Base-by-base conservation (phyloP, 2,329 filamentous ascomycete species). In the Monosporascus sp. region DNA sequence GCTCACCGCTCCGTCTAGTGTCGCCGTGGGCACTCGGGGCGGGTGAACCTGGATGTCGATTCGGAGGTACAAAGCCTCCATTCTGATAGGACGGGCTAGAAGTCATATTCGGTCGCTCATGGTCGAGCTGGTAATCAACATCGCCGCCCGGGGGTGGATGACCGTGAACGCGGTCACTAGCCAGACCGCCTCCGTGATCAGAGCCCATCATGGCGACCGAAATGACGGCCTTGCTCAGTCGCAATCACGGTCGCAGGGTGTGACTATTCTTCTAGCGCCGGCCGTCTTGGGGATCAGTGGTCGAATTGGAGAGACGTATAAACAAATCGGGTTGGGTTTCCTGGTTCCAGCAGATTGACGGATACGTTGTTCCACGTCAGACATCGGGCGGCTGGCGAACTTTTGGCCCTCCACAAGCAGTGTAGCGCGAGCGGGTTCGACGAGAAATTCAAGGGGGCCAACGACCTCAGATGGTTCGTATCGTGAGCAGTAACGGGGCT, bases 1-100 rank as follows among this genome's bases (percentile, higher is more conserved):
- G 76, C 68, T 86, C 83, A 59, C 67, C 72, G 68, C 81, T 84
- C 62, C 70, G 76, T 61, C 78, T 72, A 54, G 73, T 69, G 52
- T 82, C 78, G 53, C 63, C 62, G 35, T 77, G 55, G 48, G 64
- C 64, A 58, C 69, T 71, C 35, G 69, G 64, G 18, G 70, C 65
- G 8, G 72, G 72, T 0, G 73, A 75, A 20, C 55, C 66, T 38
- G 70, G 66, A 7, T 62, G 61, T 35, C 67, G 61, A 22, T 48
- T 61, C n/a, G 61, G 65, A n/a, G 65, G 58, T 35, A 63, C 55
- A 48, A 57, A 65, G 37, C 56, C 62, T 47, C 66, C 64, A 45
- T 67, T 68, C 31, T 60, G 58, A 51, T 63, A 65, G 27, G 65
- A 55, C 18, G 67, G 67, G 48, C 66, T 69, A 20, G 67, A 60